Base-by-base conservation (phyloP, 2,329 filamentous ascomycete species). In the Fusarium sp. region DNA sequence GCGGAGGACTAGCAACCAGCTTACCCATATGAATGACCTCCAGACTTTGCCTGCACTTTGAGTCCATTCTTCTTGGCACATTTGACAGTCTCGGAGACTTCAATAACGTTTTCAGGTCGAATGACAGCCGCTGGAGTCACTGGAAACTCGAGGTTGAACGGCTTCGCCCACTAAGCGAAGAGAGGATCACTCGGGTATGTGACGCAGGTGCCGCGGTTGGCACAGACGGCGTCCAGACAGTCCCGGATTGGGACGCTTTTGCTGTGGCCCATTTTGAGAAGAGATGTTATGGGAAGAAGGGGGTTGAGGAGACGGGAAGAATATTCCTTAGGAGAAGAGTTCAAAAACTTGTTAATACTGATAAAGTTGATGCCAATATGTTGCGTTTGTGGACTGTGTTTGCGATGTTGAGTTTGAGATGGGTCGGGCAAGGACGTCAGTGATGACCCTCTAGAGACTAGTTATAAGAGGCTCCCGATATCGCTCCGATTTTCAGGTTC, bases 11-110 rank as follows among this genome's bases (percentile, higher is more conserved):
- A 31, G 43, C 1, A 7, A 1, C 7, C 1, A n/a, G 62, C 82
- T 69, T 74, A 85, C 84, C 80, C 88, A 65, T 88, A 91, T 0
- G 87, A 90, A 70, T 91, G 89, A 0, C 89, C 89, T 6, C 88
- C 89, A 3, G 87, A 88, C 66, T 83, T 86, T 21, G 88, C 84
- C 72, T 90, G 87, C 0, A 90, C 86, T 66, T 85, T 84, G 51
- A 86, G 75, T 8, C 78, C 77, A 58, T 80, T 78, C 23, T 81
- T 63, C 4, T 74, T 79, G 7, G 88, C 88, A 71, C 88, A 90
- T 49, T 84, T 82, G 37, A 91, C 81, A 15, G 87, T 84, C 20
- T 78, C 82, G 3, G 87, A 81, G 4, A 90, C 83, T 54, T 90
- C 85, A 21, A 84, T 75, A 13, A 82, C 78, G 0, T 78, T 85